phyloP scores from a whole-genome alignment of 805 yeast species.

The Yarrowia keelungensis region DNA sequence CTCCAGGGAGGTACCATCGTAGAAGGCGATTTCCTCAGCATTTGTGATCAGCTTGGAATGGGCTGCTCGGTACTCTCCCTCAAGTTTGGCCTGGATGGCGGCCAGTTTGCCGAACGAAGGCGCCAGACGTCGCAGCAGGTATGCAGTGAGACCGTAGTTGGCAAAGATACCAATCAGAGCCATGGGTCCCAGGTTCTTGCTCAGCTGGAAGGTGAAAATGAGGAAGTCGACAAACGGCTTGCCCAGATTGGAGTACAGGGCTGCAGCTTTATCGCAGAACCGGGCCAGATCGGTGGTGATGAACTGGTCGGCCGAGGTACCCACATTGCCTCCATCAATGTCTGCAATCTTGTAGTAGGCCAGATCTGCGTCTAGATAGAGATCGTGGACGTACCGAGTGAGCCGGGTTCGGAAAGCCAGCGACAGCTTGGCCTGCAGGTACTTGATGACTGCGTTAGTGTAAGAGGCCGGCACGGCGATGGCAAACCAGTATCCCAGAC shows the following conservation, averaged over 20 bases:
- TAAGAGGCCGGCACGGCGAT: constrained; percentile 93
- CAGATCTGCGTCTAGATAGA: constrained; percentile 80
- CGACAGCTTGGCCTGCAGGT: constrained; percentile 74
- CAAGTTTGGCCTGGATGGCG: constrained; percentile 74
- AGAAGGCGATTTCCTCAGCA: constrained; percentile 92
- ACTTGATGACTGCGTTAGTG: constrained; percentile 88
- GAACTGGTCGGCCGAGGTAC: constrained; percentile 72
- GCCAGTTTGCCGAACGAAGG: constrained; percentile 86
- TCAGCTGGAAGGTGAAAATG: constrained; percentile 80
- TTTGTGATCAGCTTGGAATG: constrained; percentile 85
- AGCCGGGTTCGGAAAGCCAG: constrained; percentile 84
- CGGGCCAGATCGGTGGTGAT: constrained; percentile 83
- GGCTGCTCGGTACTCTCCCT: constrained; percentile 87
- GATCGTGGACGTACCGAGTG: constrained; percentile 85
- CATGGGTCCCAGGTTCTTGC: constrained; percentile 85
- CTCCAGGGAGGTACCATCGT: constrained; percentile 85
- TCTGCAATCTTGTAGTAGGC: constrained; percentile 83
- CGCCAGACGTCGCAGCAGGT: constrained; percentile 70
- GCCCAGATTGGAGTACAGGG: constrained; percentile 86
- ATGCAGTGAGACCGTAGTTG: constrained; percentile 82
- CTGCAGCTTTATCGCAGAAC: constrained; percentile 80
- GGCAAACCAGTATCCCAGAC: constrained; percentile 83
- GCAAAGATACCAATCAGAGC: constrained; percentile 82
- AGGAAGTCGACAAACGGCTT: constrained; percentile 88
- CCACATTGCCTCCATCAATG: constrained; percentile 59